Evolutionary conservation across 2,329 filamentous ascomycete species (phyloP).

Genomic region (Scopulariopsis brevicaulis): DNA sequence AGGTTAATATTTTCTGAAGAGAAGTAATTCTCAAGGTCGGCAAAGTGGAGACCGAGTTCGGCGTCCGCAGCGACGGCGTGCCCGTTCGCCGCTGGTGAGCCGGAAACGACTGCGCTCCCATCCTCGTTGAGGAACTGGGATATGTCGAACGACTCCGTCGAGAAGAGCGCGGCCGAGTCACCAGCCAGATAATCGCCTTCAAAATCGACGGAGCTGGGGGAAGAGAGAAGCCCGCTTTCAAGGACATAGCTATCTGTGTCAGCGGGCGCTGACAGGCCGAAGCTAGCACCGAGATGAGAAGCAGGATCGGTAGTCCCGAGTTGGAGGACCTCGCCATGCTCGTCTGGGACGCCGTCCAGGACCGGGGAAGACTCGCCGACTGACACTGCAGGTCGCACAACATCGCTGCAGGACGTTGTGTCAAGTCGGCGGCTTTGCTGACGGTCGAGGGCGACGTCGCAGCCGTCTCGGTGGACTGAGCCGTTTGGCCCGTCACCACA

Average conservation of each 20-base stretch:
- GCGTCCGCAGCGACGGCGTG: constrained; percentile 39
- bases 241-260: constrained; percentile 64
- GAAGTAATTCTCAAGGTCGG: constrained; percentile 49
- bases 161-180: constrained; percentile 41
- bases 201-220: constrained; percentile 54
- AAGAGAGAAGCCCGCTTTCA: constrained; percentile 67
- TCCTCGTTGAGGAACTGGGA: constrained; percentile 45
- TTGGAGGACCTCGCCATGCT: constrained; percentile 14
- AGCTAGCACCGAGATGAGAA: constrained; percentile 58
- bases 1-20: constrained; percentile 56
- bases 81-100: constrained; percentile 34
- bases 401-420: constrained; percentile 99
- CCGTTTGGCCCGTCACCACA: constrained; percentile 8
- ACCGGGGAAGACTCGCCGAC: constrained; percentile 55
- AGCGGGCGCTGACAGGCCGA: constrained; percentile 57
- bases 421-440: constrained; percentile 61
- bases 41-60: constrained; percentile 38
- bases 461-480: constrained; percentile 3
- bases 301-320: constrained; percentile 40
- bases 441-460: constrained; percentile 13
- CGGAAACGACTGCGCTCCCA: constrained; percentile 28
- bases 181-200: constrained; percentile 56
- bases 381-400: constrained; percentile 99
- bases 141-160: constrained; percentile 35
- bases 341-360: constrained; percentile 28